Evolutionary conservation across 2,329 filamentous ascomycete species (phyloP).

Genomic region (Cladophialophora psammophila): DNA sequence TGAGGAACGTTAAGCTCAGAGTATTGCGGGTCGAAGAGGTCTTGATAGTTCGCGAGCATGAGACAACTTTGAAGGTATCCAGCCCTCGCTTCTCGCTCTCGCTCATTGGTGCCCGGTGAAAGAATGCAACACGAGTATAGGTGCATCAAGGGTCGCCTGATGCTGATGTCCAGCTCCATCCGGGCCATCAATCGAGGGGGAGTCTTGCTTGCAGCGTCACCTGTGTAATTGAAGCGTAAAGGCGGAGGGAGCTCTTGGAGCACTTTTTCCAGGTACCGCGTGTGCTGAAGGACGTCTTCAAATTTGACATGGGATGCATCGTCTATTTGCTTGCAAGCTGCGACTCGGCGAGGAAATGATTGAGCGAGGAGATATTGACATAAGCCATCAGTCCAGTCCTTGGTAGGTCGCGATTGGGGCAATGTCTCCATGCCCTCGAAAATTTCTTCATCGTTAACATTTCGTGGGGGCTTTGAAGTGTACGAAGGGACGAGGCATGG

Average conservation of each 20-base stretch:
- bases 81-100: conserved; percentile 38
- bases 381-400: conserved; percentile 39
- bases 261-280: conserved; percentile 35
- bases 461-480: conserved; percentile 32
- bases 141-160: conserved; percentile 44
- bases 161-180: conserved; percentile 43
- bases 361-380: conserved; percentile 39
- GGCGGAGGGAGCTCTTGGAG: conserved; percentile 36
- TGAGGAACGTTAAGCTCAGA: conserved; percentile 42
- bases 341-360: conserved; percentile 35
- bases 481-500: conserved; percentile 37
- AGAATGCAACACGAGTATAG: conserved; percentile 42
- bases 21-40: conserved; percentile 45
- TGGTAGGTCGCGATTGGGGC: conserved; percentile 29
- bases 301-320: conserved; percentile 24
- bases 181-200: conserved; percentile 39
- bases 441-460: conserved; percentile 38
- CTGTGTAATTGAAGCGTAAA: conserved; percentile 35
- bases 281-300: conserved; percentile 34
- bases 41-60: conserved; percentile 43
- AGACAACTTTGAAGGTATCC: conserved; percentile 43
- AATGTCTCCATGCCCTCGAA: conserved; percentile 29
- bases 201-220: conserved; percentile 37
- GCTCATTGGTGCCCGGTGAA: conserved; percentile 29
- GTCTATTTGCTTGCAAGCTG: conserved; percentile 34